These are phyloP conservation scores for Naganishia cerealis DNA, from an alignment of 1,284 basidiomycete species.

Conservation along the genomic window DNA sequence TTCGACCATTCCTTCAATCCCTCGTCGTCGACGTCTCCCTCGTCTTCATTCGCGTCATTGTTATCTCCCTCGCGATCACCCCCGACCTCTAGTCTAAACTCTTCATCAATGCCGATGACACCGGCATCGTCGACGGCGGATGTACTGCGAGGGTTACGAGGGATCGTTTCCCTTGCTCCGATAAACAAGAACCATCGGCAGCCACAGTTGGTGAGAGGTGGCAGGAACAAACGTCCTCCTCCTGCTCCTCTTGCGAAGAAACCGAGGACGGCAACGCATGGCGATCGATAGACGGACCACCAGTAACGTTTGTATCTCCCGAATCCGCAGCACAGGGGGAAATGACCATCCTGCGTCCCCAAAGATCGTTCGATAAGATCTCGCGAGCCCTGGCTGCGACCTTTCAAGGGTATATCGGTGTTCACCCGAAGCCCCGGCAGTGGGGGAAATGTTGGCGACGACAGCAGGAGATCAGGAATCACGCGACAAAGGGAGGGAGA, in stretches of 20 bases:
- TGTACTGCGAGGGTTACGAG: neutral
- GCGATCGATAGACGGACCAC: neutral
- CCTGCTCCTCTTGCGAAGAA: conserved; percentile 5
- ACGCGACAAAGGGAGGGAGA: neutral
- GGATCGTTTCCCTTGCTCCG: neutral
- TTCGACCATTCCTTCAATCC: too few species aligned
- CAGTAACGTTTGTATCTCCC: neutral
- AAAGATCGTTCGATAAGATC: conserved; percentile 7
- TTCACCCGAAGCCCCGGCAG: neutral
- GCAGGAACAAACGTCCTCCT: neutral
- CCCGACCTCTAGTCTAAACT: neutral
- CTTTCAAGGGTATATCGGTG: neutral
- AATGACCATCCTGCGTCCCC: neutral
- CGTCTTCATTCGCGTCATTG: too few species aligned
- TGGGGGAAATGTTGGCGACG: neutral
- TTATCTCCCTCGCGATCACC: neutral
- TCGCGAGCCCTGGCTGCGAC: conserved; percentile 2
- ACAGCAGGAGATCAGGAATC: neutral
- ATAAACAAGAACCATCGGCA: neutral
- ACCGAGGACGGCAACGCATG: neutral
- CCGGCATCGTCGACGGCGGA: neutral
- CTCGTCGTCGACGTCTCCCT: too few species aligned
- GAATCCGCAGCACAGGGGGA: neutral
- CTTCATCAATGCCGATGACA: neutral
- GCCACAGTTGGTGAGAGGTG: neutral